Evolutionary conservation across 768 basidiomycete genomes (phyloP).

Genomic region (Zangia roseola): DNA sequence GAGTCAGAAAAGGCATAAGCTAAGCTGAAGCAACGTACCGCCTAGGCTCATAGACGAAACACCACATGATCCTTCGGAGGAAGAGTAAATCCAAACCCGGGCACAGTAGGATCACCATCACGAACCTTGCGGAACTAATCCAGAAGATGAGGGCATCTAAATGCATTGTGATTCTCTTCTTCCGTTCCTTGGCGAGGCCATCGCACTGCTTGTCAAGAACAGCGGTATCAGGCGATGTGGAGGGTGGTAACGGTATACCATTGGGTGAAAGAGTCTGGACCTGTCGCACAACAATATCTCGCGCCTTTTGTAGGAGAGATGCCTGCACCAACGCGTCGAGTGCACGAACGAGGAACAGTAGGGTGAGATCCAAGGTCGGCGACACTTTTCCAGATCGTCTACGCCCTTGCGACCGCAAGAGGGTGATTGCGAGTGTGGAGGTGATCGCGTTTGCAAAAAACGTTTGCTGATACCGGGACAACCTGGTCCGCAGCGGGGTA

Average conservation of each 20-base stretch:
- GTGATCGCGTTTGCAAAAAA: conserved; percentile 60
- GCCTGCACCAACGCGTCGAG: conserved; percentile 60
- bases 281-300: not conserved
- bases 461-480: conserved; percentile 46
- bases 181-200: conserved; percentile 27
- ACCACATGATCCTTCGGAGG: conserved; percentile 77
- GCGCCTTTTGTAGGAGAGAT: conserved; percentile 37
- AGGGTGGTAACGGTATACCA: not conserved
- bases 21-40: conserved; percentile 40
- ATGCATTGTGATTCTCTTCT: conserved; percentile 40
- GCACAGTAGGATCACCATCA: not conserved
- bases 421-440: conserved; percentile 52
- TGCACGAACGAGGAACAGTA: conserved; percentile 68
- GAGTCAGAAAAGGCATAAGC: not conserved
- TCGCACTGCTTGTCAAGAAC: conserved; percentile 15
- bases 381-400: conserved; percentile 31
- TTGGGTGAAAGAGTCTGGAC: not conserved
- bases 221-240: not conserved
- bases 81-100: conserved; percentile 1
- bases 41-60: conserved; percentile 76
- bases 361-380: conserved; percentile 65
- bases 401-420: conserved; percentile 52
- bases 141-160: conserved; percentile 75
- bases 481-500: conserved; percentile 16
- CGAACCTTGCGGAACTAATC: conserved; percentile 73